phyloP scores from a whole-genome alignment of 108 stramenopile genomes.

The Discostella stelligeroides region DNA sequence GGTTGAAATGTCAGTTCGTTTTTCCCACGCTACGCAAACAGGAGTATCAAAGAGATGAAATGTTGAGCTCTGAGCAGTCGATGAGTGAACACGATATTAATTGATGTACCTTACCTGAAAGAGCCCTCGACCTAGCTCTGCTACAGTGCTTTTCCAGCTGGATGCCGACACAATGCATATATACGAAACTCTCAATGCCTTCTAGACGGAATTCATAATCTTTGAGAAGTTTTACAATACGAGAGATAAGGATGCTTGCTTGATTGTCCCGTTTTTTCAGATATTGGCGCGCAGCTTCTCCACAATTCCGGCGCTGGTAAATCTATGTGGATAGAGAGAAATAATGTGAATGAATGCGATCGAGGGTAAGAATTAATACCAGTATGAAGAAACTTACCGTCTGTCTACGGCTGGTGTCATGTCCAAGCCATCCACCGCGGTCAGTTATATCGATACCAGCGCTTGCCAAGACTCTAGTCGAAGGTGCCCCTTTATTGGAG shows the following conservation, averaged over 20 bases:
- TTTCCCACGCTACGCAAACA: constrained; percentile 63
- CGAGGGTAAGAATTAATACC: background rate
- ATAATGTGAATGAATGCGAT: background rate
- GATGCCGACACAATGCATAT: constrained; percentile 88
- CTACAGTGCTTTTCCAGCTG: constrained; percentile 82
- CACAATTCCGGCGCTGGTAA: constrained; percentile 38
- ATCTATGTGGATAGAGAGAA: constrained; percentile 1
- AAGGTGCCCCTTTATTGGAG: constrained; percentile 22
- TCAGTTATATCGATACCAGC: constrained; percentile 57
- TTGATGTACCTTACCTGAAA: constrained; percentile 50
- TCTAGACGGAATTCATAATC: constrained; percentile 77
- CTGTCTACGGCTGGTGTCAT: constrained; percentile 12
- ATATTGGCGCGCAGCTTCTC: constrained; percentile 38
- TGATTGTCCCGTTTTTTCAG: constrained; percentile 47
- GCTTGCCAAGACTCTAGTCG: constrained; percentile 40
- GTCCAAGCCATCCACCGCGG: constrained; percentile 56
- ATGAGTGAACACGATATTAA: background rate
- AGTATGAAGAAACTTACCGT: constrained; percentile 6
- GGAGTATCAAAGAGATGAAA: background rate
- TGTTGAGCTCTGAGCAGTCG: background rate
- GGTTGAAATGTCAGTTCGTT: constrained; percentile 84
- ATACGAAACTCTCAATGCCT: constrained; percentile 80
- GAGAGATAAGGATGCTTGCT: constrained; percentile 45
- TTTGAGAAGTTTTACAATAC: constrained; percentile 55
- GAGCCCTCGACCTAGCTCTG: constrained; percentile 61